These are phyloP conservation scores for Fusarium tanahbumbuense DNA, from an alignment of 2,329 filamentous ascomycete species.

Conservation along the genomic window DNA sequence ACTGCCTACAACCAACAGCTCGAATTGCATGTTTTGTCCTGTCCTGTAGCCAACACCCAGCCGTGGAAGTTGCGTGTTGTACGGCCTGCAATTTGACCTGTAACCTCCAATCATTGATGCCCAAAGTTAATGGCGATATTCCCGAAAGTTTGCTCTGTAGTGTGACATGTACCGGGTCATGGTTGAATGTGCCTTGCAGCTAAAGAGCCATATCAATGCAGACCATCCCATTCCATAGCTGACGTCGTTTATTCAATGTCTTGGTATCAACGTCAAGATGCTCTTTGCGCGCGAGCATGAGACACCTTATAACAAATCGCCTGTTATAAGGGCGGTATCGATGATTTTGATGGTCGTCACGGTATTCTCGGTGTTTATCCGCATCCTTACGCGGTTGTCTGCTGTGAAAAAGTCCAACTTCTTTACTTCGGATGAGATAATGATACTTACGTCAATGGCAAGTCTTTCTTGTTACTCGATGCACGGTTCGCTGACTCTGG, in stretches of 20 bases:
- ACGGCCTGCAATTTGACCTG: not conserved
- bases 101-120: not conserved
- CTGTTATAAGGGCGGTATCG: constrained; percentile 10
- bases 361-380: constrained; percentile 7
- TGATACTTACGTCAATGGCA: constrained; percentile 12
- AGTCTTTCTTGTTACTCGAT: accelerated
- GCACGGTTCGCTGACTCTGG: not conserved
- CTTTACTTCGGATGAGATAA: constrained; percentile 6
- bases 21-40: not conserved
- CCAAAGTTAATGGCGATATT: not conserved
- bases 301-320: constrained; percentile 21
- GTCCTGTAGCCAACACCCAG: not conserved
- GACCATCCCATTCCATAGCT: not conserved
- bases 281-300: constrained; percentile 20
- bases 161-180: not conserved
- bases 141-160: not conserved
- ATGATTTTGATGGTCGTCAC: constrained; percentile 19
- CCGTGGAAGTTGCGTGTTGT: not conserved
- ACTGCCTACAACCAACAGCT: not conserved
- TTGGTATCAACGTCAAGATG: constrained; percentile 1
- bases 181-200: not conserved
- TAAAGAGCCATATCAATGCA: constrained; percentile 8
- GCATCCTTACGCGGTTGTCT: constrained; percentile 1
- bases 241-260: not conserved
- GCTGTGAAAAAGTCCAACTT: not conserved